Evolutionary conservation across 768 basidiomycete species (phyloP), one percentile per base, ranked within the genome.

Genomic region (Suillus tomentosus): DNA sequence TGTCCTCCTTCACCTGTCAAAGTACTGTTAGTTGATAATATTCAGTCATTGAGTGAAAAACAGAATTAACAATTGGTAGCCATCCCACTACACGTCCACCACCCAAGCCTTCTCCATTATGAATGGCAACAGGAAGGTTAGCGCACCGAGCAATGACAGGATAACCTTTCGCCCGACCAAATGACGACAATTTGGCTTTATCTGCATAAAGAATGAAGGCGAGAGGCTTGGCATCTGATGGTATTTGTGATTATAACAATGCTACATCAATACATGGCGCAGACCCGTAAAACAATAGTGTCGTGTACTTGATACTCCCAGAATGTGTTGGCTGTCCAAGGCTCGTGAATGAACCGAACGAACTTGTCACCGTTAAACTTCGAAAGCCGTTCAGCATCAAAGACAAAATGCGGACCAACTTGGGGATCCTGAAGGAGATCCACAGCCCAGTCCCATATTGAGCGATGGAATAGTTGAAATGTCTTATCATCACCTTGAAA

Each of bases 161-260:
- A 64, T 80, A 77, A 0, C 75, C 79, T 63, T 79, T 79, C 40
- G 67, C 70, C 2, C 73, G 76, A 0, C 79, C 77, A 68, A 80
- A 80, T 5, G 74, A 73, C 4, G 76, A 81, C 0, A 80, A 68
- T 22, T 73, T 70, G 1, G 76, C 73, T 50, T 80, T 81, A 65
- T 82, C 78, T 4, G 79, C 76, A 70, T 79, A 82, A 0, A 81
- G 53, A 37, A 79, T 75, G 39, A 78, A 71, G 5, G 66, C 62
- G 13, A 79, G 67, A 0, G 76, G 73, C 24, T 74, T 74, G 10
- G 67, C 72, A 27, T 64, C 54, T 34, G 13, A 6, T 22, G 45
- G 45, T 47, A 47, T 47, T 11, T 47, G 11, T 11, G n/a, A 47
- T n/a, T 47, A 22, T 47, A 0, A 59, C 8, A 47, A 36, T 39